Conservation (phyloP, 768 basidiomycete genomes). For the Suillus occidentalis region DNA sequence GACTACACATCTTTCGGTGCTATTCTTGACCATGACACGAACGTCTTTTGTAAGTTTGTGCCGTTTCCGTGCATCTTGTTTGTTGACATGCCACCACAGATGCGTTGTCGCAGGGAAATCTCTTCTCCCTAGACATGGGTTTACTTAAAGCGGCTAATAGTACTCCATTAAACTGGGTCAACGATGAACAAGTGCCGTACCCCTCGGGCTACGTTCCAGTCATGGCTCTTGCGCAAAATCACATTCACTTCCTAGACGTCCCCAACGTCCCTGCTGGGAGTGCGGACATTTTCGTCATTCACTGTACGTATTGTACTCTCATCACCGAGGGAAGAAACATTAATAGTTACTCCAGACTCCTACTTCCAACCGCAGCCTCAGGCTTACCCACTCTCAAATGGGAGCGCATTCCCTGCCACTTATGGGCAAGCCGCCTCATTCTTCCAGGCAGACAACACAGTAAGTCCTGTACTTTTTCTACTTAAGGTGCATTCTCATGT, state of each 20-base stretch:
- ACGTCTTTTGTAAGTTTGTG: conserved; percentile 69
- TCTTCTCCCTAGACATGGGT: conserved; percentile 74
- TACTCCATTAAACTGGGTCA: conserved; percentile 61
- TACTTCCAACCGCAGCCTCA: conserved; percentile 77
- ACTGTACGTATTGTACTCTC: conserved; percentile 53
- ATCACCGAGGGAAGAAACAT: not conserved
- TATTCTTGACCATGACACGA: conserved; percentile 93
- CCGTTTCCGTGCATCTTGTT: not conserved
- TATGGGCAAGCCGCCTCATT: conserved; percentile 72
- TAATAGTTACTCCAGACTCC: conserved; percentile 47
- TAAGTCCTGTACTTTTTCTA: conserved; percentile 28
- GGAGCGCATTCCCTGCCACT: conserved; percentile 60
- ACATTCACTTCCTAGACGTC: conserved; percentile 79
- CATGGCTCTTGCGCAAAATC: conserved; percentile 84
- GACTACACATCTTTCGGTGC: conserved; percentile 65
- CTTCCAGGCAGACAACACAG: conserved; percentile 52
- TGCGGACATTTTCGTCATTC: conserved; percentile 82
- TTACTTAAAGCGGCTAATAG: conserved; percentile 59
- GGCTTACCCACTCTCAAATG: conserved; percentile 47
- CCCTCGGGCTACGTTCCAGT: conserved; percentile 63
- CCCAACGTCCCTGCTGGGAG: conserved; percentile 66
- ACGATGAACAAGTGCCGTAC: conserved; percentile 58
- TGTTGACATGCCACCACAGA: conserved; percentile 40
- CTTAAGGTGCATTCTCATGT: not conserved
- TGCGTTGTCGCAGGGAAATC: conserved; percentile 61